Evolutionary conservation across 2,329 filamentous ascomycete genomes (phyloP).

Genomic region (Penicillium paneum): DNA sequence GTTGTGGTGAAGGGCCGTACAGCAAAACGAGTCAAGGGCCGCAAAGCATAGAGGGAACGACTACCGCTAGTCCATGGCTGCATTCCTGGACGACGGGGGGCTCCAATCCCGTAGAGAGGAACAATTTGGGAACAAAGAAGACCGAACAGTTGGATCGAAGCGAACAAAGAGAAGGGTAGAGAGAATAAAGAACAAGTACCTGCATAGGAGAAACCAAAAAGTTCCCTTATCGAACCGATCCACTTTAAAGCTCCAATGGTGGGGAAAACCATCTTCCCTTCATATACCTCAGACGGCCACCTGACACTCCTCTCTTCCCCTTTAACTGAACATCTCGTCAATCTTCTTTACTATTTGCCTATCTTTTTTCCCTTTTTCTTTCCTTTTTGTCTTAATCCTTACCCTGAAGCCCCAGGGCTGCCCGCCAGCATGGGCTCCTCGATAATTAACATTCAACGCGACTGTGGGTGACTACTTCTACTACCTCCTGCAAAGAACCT

Average conservation of each 20-base stretch:
- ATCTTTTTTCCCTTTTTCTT: not conserved
- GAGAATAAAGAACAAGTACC: not conserved
- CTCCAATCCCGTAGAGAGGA: slow-evolving; percentile 1
- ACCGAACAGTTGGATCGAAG: not conserved
- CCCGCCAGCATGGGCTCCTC: slow-evolving; percentile 69
- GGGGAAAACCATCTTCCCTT: slow-evolving; percentile 27
- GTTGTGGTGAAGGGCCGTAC: slow-evolving; percentile 34
- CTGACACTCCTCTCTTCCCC: slow-evolving; percentile 1
- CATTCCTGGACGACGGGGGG: slow-evolving; percentile 33
- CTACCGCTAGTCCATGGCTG: slow-evolving; percentile 37
- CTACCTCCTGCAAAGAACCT: not conserved
- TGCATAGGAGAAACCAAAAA: slow-evolving; percentile 4
- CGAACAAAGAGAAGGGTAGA: not conserved
- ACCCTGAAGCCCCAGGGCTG: slow-evolving; percentile 26
- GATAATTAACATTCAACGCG: slow-evolving; percentile 78
- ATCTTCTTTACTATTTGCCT: not conserved
- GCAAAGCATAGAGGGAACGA: slow-evolving; percentile 44
- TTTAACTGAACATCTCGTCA: not conserved
- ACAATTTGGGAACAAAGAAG: not conserved
- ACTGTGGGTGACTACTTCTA: slow-evolving; percentile 52
- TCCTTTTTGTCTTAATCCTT: not conserved
- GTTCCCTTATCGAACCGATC: slow-evolving; percentile 24
- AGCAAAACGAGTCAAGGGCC: slow-evolving; percentile 27
- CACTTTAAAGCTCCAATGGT: slow-evolving; percentile 28
- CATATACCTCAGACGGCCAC: slow-evolving; percentile 27